phyloP scores from a whole-genome alignment of 495 filamentous ascomycete species.

The Cenococcum geophilum region DNA sequence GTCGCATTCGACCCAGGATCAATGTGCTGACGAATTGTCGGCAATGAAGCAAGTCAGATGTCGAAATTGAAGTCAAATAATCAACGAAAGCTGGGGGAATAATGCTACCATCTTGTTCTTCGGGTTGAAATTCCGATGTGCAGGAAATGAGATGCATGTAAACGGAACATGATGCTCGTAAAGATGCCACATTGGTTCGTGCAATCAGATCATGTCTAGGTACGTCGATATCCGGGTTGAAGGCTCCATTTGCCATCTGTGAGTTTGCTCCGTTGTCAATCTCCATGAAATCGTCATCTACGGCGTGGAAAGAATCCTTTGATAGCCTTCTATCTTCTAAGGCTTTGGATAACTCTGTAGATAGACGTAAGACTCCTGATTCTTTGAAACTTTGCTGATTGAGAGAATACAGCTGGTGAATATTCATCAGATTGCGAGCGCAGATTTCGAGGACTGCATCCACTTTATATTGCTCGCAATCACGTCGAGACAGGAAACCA shows the following conservation, averaged over 20 bases:
- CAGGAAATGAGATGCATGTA: conserved; percentile 26
- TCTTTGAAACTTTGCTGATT: conserved; percentile 17
- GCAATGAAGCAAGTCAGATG: conserved; percentile 55
- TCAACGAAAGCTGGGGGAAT: conserved; percentile 44
- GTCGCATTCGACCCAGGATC: conserved; percentile 6
- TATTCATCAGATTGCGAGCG: conserved; percentile 17
- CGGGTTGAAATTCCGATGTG: neutral
- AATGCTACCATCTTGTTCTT: conserved; percentile 2
- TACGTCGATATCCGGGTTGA: conserved; percentile 34
- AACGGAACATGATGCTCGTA: conserved; percentile 37
- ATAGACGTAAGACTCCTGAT: conserved; percentile 13
- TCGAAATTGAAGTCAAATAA: conserved; percentile 35
- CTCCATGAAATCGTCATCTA: conserved; percentile 62
- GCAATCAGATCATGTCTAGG: conserved; percentile 46
- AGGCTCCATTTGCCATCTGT: conserved; percentile 42
- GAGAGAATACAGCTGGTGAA: conserved; percentile 9
- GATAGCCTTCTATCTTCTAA: conserved; percentile 43
- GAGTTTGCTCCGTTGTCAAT: conserved; percentile 65
- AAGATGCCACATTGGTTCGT: conserved; percentile 44
- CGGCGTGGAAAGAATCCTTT: conserved; percentile 28
- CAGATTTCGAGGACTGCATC: conserved; percentile 33
- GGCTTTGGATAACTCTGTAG: conserved; percentile 19
- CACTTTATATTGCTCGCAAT: conserved; percentile 35
- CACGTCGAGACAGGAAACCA: conserved; percentile 24
- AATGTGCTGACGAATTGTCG: conserved; percentile 43